Percentiles rank a stretch among this genome's conserved stretches.
Evolutionary conservation across 2,329 filamentous ascomycete species (phyloP).

Genomic region (Penicillium griseofulvum): DNA sequence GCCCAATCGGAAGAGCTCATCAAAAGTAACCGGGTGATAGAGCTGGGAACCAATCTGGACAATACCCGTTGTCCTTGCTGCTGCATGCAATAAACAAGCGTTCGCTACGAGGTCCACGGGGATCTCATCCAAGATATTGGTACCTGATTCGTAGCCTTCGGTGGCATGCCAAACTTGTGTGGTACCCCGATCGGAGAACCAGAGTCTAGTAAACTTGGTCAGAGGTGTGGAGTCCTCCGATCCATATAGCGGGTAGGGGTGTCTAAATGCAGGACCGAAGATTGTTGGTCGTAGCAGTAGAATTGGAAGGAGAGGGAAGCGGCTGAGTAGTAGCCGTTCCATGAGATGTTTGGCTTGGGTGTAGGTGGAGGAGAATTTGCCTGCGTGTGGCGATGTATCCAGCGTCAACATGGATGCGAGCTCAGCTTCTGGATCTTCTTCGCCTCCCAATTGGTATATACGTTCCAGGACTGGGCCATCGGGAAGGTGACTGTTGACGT

Average conservation of each 20-base stretch:
- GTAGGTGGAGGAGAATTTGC: conserved; percentile 30
- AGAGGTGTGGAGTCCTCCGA: conserved; percentile 32
- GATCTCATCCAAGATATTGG: conserved; percentile 34
- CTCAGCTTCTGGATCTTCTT: conserved; percentile 32
- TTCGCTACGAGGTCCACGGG: conserved; percentile 36
- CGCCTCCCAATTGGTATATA: conserved; percentile 22
- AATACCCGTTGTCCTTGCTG: conserved; percentile 29
- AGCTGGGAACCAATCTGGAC: conserved; percentile 32
- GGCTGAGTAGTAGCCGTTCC: conserved; percentile 29
- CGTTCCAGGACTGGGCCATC: conserved; percentile 30
- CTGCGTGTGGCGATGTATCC: conserved; percentile 15
- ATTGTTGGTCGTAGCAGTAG: conserved; percentile 32
- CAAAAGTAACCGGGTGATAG: conserved; percentile 30
- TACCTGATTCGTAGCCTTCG: conserved; percentile 26
- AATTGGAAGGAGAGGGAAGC: conserved; percentile 29
- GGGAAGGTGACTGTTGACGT: conserved; percentile 32
- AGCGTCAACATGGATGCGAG: conserved; percentile 23
- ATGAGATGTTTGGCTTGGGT: conserved; percentile 33
- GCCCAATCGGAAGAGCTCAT: conserved; percentile 24
- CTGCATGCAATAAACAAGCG: conserved; percentile 31
- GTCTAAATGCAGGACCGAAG: conserved; percentile 29
- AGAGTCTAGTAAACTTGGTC: conserved; percentile 30
- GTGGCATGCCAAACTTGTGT: conserved; percentile 33
- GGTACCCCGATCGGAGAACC: conserved; percentile 23
- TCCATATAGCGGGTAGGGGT: conserved; percentile 33